Base-by-base conservation (phyloP, 2,329 filamentous ascomycete species). In the Pseudocercospora ulei region DNA sequence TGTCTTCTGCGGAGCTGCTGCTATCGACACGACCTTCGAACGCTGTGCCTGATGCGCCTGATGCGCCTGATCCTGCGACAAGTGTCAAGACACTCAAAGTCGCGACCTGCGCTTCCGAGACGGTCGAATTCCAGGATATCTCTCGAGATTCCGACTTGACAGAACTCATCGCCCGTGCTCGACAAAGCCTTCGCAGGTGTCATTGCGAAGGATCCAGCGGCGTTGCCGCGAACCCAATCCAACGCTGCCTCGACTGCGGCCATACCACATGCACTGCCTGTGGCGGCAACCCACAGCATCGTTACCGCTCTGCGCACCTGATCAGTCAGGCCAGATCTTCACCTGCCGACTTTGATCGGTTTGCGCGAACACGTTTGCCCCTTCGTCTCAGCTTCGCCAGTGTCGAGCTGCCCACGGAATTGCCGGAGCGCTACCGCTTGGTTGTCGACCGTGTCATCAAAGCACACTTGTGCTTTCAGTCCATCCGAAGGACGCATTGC, bases 251-350 rank as follows among this genome's bases (percentile, higher is more conserved):
- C 1, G 54, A 65, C 3, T 80, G 76, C 47, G 59, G 55, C 0
- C 70, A 78, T 47, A 73, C 70, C 2, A 66, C 69, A 7, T 80
- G 75, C 52, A 51, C 58, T 1, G 53, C 56, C 3, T 79, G 75
- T 48, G 68, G 65, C 1, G 67, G 67, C 2, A 75, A 75, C 25
- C 75, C 76, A 0, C 47, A 49, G 5, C 72, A 75, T 47, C 46
- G 54, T 2, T 75, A 71, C 40, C 13, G 23, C 1, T 29, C 40
- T 4, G 17, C 35, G 3, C 41, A 26, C 0, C 20, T 48, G 1
- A 11, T 41, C 4, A 39, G 20, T 34, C 22, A 43, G 13, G 20
- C 41, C 3, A 65, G 70, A 5, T 50, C 54, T 9, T 36, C 54
- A 1, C 52, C 53, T 3, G 11, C 23, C 5, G 16, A 27, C 1